Conservation (phyloP, 2,329 filamentous ascomycete genomes). For the Diaporthe aspalathi region DNA sequence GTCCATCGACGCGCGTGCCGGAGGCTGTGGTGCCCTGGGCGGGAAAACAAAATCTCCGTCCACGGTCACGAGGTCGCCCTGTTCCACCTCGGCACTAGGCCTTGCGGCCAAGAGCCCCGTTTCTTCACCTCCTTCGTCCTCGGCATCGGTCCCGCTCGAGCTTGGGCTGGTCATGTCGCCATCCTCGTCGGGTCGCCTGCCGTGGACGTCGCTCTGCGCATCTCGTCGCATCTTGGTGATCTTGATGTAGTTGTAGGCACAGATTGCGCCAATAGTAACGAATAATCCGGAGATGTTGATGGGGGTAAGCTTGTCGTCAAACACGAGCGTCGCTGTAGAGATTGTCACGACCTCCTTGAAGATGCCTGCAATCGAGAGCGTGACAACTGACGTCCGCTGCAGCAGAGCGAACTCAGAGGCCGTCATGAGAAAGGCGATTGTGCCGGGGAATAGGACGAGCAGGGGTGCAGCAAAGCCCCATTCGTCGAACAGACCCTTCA, state of each 20-base stretch:
- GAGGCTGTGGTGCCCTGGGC: conserved; percentile 41
- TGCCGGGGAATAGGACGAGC: conserved; percentile 89
- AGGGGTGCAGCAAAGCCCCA: conserved; percentile 78
- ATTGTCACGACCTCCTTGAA: conserved; percentile 99
- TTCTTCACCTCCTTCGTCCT: conserved; percentile 58
- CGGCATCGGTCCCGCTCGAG: conserved; percentile 53
- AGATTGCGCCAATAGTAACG: conserved; percentile 90
- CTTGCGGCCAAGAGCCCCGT: conserved; percentile 58
- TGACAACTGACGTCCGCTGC: conserved; percentile 95
- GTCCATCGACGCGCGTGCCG: conserved; percentile 25
- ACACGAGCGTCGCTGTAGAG: conserved; percentile 85
- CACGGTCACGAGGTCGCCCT: conserved; percentile 51
- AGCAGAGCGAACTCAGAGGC: conserved; percentile 94
- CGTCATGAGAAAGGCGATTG: conserved; percentile 96
- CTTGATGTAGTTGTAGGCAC: conserved; percentile 94
- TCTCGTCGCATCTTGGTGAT: conserved; percentile 88
- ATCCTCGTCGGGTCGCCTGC: conserved; percentile 50
- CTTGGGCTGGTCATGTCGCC: conserved; percentile 48
- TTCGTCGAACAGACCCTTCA: conserved; percentile 70
- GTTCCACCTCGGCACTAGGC: conserved; percentile 48
- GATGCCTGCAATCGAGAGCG: conserved; percentile 94
- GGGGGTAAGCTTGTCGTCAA: conserved; percentile 86
- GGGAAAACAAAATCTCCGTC: conserved; percentile 56
- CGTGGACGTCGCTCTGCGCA: conserved; percentile 66
- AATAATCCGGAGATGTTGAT: conserved; percentile 89